These are phyloP conservation scores for Scenedesmus sp. DNA, from an alignment of 163 green algal genomes.

Conservation along the genomic window DNA sequence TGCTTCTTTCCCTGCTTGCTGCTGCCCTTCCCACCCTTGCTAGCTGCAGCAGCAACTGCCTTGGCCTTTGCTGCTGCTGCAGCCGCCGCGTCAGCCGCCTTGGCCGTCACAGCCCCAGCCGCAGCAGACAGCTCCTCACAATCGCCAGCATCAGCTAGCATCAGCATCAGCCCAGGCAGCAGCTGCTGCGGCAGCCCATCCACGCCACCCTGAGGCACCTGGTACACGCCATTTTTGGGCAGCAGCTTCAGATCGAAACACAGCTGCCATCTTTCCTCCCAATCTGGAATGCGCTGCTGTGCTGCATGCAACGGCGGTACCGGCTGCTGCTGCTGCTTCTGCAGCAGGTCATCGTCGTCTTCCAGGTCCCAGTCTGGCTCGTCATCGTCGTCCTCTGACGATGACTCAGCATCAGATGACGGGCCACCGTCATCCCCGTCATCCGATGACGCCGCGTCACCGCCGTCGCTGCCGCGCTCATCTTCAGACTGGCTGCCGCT, in stretches of 20 bases:
- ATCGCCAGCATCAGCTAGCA: neutral
- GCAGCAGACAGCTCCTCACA: constrained; percentile 16
- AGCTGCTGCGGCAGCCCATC: neutral
- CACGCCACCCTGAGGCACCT: constrained; percentile 28
- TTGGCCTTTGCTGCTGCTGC: neutral
- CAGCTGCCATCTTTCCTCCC: constrained; percentile 53
- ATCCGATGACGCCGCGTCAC: neutral
- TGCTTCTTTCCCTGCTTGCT: neutral
- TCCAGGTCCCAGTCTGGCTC: constrained; percentile 54
- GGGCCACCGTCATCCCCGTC: neutral
- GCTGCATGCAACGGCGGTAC: constrained; percentile 7
- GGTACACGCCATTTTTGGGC: constrained; percentile 55
- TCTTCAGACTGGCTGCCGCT: neutral
- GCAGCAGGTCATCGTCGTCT: constrained; percentile 34
- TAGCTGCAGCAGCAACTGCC: constrained; percentile 13
- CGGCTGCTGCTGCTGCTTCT: constrained; percentile 30
- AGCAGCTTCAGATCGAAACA: constrained; percentile 46
- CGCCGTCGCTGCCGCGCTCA: neutral
- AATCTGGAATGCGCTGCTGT: constrained; percentile 24
- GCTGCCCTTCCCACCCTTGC: neutral
- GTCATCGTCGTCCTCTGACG: constrained; percentile 8
- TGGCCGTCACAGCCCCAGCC: neutral
- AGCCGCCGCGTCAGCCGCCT: constrained; percentile 10
- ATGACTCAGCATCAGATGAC: neutral
- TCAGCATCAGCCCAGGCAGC: constrained; percentile 20